phyloP scores from a whole-genome alignment of 75 land plant genomes.

The Sequoia sempervirens region DNA sequence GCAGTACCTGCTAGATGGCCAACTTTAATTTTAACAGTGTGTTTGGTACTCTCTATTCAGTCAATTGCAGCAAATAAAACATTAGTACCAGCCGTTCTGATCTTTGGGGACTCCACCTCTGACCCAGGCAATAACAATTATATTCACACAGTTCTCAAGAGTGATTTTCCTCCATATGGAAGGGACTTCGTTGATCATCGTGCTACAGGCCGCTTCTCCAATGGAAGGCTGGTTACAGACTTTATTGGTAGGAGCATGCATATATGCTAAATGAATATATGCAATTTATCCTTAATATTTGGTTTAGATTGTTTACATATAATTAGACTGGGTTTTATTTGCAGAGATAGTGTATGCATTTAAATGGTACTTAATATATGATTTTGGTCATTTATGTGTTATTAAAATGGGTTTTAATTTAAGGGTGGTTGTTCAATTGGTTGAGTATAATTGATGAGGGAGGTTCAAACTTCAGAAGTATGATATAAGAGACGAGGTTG shows the following conservation, averaged over 20 bases:
- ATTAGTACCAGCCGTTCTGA: slow-evolving; percentile 16
- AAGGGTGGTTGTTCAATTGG: too few species aligned
- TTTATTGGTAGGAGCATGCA: slow-evolving; percentile 10
- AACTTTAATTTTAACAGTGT: not conserved
- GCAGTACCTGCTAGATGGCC: not conserved
- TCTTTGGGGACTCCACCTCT: slow-evolving; percentile 32
- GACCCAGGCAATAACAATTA: slow-evolving; percentile 30
- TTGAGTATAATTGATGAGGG: too few species aligned
- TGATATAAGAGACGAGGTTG: too few species aligned
- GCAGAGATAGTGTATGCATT: not conserved
- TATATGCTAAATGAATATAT: too few species aligned
- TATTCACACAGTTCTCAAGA: slow-evolving; percentile 7
- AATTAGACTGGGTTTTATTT: not conserved
- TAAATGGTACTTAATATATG: not conserved
- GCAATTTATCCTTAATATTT: not conserved
- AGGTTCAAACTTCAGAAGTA: too few species aligned
- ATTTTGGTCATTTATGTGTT: not conserved
- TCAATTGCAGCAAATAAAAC: not conserved
- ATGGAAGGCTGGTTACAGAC: slow-evolving; percentile 21
- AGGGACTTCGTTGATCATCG: slow-evolving; percentile 17
- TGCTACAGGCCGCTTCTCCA: slow-evolving; percentile 29
- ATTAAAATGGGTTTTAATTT: not conserved
- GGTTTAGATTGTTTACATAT: not conserved
- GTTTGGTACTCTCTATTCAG: not conserved
- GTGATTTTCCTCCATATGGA: slow-evolving; percentile 28